Conservation (phyloP, 2,329 filamentous ascomycete species). For the Dactylellina leptospora region DNA sequence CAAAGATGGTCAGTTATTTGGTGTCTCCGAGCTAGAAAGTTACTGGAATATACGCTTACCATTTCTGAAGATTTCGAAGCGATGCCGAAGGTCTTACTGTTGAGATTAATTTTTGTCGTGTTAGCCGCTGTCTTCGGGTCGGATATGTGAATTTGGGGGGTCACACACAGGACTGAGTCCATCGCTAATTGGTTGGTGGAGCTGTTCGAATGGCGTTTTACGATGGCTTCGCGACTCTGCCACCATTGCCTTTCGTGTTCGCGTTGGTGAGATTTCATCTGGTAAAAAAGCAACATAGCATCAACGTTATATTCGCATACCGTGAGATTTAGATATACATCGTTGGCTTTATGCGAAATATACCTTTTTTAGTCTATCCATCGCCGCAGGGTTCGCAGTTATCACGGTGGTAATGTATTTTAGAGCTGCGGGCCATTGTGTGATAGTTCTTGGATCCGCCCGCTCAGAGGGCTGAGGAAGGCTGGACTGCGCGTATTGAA, state of each 20-base stretch:
- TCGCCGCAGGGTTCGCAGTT: constrained; percentile 47
- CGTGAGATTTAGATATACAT: neutral
- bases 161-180: constrained; percentile 42
- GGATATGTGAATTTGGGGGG: too few relatives aligned
- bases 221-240: constrained; percentile 53
- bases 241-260: constrained; percentile 56
- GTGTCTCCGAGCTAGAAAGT: constrained; percentile 18
- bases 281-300: neutral
- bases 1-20: neutral
- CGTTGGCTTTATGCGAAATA: neutral
- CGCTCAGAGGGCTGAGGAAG: neutral
- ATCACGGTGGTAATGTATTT: constrained; percentile 55
- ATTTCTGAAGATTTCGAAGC: constrained; percentile 21
- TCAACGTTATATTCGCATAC: neutral
- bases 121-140: too few relatives aligned
- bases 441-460: constrained; percentile 52
- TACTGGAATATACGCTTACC: neutral
- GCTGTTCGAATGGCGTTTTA: constrained; percentile 53
- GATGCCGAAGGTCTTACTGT: constrained; percentile 47
- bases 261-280: constrained; percentile 56
- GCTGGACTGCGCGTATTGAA: neutral
- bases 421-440: constrained; percentile 55
- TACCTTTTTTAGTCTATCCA: constrained; percentile 55
- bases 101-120: too few relatives aligned
- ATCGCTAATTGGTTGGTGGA: constrained; percentile 49